Evolutionary conservation across 202 grass and related monocot genomes (phyloP), one percentile per base, ranked within the genome.

Genomic region (Bolboschoenoplectus hybrid): DNA sequence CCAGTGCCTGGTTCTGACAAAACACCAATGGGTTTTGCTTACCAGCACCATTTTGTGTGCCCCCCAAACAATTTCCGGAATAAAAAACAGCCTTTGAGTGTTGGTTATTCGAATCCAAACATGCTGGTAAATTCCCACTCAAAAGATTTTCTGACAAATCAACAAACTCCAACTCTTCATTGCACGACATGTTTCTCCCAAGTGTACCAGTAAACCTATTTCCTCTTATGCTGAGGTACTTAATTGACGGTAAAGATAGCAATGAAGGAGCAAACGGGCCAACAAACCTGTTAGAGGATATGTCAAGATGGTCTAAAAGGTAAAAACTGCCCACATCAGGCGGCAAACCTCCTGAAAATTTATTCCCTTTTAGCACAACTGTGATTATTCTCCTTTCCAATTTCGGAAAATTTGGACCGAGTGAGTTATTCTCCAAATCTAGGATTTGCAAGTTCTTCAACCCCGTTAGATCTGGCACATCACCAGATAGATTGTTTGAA

Each of bases 1-100:
- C 97, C 61, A 98, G 62, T 50, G 97, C 97, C 74, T 96, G 93
- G 69, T 95, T 98, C 89, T 90, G 89, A 80, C 97, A 98, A 88
- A 94, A 94, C 6, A 86, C 83, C 2, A 80, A 40, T 39, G 89
- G 92, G 74, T 94, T 90, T 92, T 98, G 93, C 62, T 76, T 88
- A 32, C 72, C 50, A 63, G 65, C 79, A 67, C 7, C 58, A 60
- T 71, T 87, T 10, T 58, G 6, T 34, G 45, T 70, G 32, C 63
- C 47, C 50, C 81, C 70, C 32, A 98, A 85, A 69, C 97, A 98
- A 71, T 98, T 98, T 12, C 90, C 83, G 9, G 90, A 86, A 73
- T 83, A 83, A 39, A 92, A 39, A 51, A 89, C 85, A 52, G 67
- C 71, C 82, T 91, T 90, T 14, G 78, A 81, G 5, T 73, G 82